Base-by-base conservation (phyloP, 2,329 filamentous ascomycete species). In the Chalaropsis thielavioides region DNA sequence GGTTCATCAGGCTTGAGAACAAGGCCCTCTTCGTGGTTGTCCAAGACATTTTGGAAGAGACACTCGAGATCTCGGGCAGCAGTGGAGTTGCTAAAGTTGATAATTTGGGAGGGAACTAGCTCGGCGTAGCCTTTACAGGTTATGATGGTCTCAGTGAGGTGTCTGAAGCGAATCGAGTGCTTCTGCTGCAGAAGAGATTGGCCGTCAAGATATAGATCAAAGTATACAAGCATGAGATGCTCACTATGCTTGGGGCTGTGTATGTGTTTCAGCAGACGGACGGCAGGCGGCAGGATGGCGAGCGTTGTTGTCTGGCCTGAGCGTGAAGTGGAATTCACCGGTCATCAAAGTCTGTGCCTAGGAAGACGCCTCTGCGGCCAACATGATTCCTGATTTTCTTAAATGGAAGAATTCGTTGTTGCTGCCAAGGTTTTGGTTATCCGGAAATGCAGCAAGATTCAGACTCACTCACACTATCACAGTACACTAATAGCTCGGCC, bases 301-400 rank as follows among this genome's bases (percentile, higher is more conserved):
- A 31, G 3, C 31, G 31, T 31, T 31, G 31, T 31, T 31, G 31
- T 11, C 6, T 27, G 10, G 31, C 41, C 1, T n/a, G n/a, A n/a
- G n/a, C n/a, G n/a, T n/a, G 54, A 31, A 2, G 59, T 24, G 2
- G 1, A 51, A 74, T 81, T 70, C 74, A 87, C 80, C 82, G 81
- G 0, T 87, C 90, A 72, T 95, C 90, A 65, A 81, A 76, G 5
- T 83, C 79, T 0, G 81, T 86, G 0, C 88, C 85, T 64, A 95
- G 75, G 65, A 83, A 87, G 0, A 78, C 77, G 0, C 90, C 90
- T 58, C 88, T 87, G 49, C 90, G 82, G 7, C 81, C 79, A 31
- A 96, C 82, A 70, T 95, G 87, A 69, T 90, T 92, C 58, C 90
- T 82, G 67, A 96, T 87, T 70, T 90, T 88, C 69, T 94, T 84